Evolutionary conservation across 129 eudicot species (phyloP).

Genomic region (Mikania micrantha): DNA sequence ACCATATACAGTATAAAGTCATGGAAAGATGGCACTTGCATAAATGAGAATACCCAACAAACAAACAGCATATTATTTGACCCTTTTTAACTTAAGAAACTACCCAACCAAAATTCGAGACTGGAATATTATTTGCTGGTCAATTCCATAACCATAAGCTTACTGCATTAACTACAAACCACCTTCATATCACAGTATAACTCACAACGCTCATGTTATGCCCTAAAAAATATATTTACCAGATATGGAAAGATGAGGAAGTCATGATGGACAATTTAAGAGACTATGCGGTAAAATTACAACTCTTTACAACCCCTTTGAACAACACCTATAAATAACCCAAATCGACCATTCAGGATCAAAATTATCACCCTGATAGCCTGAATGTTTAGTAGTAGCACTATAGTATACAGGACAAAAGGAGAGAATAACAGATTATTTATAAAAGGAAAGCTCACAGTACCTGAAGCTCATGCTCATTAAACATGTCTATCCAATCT

Average conservation of each 20-base stretch:
- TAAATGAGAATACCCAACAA: neutral
- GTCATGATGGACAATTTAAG: neutral
- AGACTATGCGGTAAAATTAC: neutral
- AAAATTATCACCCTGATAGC: neutral
- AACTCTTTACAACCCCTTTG: neutral
- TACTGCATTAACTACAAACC: too few species aligned
- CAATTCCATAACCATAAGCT: too few species aligned
- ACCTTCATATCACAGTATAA: too few species aligned
- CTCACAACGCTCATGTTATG: too few species aligned
- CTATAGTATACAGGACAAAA: neutral
- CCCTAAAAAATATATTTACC: too few species aligned
- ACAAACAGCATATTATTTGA: neutral
- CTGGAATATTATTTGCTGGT: too few species aligned
- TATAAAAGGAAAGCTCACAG: neutral
- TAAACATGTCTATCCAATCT: conserved; percentile 95
- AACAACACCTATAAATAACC: neutral
- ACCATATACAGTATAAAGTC: neutral
- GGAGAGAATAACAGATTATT: neutral
- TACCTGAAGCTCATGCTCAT: conserved; percentile 99
- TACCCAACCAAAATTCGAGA: too few species aligned
- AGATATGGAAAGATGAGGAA: too few species aligned
- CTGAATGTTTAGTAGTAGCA: neutral
- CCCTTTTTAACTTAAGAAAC: too few species aligned
- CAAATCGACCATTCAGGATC: neutral
- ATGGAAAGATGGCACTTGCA: neutral